Evolutionary conservation across 495 filamentous ascomycete species (phyloP).

Genomic region (Trichoderma asperelloides): DNA sequence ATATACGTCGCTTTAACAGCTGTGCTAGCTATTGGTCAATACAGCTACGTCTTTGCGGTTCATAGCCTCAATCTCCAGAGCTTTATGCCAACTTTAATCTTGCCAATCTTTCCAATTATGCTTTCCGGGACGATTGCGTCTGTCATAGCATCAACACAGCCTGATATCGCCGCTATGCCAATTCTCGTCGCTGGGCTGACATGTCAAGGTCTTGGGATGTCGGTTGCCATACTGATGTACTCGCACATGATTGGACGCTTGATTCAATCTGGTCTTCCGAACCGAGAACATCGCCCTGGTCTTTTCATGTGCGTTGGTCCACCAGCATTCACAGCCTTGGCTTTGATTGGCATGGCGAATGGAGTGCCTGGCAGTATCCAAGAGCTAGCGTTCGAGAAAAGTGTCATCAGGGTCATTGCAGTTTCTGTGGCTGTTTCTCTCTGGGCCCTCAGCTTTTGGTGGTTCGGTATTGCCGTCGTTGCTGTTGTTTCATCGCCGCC

Average conservation of each 20-base stretch:
- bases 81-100: constrained; percentile 47
- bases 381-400: neutral
- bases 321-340: constrained; percentile 59
- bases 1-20: constrained; percentile 38
- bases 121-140: constrained; percentile 43
- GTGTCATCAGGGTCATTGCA: constrained; percentile 36
- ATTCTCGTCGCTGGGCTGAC: constrained; percentile 43
- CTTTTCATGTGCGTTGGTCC: constrained; percentile 70
- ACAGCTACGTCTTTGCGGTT: constrained; percentile 42
- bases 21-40: constrained; percentile 37
- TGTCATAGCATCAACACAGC: constrained; percentile 32
- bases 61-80: constrained; percentile 26
- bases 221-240: constrained; percentile 43
- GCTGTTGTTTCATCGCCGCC: constrained; percentile 45
- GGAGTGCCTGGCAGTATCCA: constrained; percentile 21
- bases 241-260: constrained; percentile 49
- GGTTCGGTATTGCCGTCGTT: constrained; percentile 52
- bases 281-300: constrained; percentile 37
- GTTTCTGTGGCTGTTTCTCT: constrained; percentile 50
- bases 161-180: constrained; percentile 26
- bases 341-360: constrained; percentile 39
- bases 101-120: constrained; percentile 49
- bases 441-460: constrained; percentile 65
- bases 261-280: constrained; percentile 50
- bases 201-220: constrained; percentile 44